A percentile compares a stretch with the other conserved stretches of the same genome.
Evolutionary conservation across 2,329 filamentous ascomycete genomes (phyloP).

Genomic region (Apiospora malaysiana): DNA sequence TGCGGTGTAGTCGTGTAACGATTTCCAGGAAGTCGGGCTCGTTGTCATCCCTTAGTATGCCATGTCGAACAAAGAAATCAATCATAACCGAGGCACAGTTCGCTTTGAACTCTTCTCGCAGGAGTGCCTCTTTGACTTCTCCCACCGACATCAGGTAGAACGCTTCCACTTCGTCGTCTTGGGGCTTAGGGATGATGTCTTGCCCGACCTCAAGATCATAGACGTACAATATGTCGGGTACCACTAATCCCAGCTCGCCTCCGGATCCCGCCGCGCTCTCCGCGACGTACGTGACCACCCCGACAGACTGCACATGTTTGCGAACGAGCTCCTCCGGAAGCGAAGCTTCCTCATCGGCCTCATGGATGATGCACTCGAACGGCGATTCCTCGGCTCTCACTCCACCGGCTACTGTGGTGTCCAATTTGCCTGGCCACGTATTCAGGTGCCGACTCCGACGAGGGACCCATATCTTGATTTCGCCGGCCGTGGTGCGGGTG

Average conservation of each 20-base stretch:
- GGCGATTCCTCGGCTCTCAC: constrained; percentile 67
- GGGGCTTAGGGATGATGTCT: constrained; percentile 62
- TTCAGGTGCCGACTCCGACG: constrained; percentile 66
- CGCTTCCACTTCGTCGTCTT: constrained; percentile 63
- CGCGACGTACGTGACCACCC: constrained; percentile 72
- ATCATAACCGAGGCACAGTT: constrained; percentile 72
- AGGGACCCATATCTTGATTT: constrained; percentile 71
- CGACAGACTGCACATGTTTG: constrained; percentile 55
- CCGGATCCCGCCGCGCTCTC: constrained; percentile 66
- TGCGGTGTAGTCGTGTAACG: constrained; percentile 38
- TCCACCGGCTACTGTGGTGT: constrained; percentile 78
- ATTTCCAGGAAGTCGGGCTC: constrained; percentile 73
- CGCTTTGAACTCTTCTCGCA: constrained; percentile 71
- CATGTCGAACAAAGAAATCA: constrained; percentile 75
- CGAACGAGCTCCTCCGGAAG: constrained; percentile 65
- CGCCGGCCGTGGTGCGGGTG: constrained; percentile 41
- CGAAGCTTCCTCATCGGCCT: constrained; percentile 74
- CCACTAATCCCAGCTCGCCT: constrained; percentile 65
- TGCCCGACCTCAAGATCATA: constrained; percentile 69
- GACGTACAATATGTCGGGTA: constrained; percentile 73
- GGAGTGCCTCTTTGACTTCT: constrained; percentile 60
- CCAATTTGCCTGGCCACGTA: constrained; percentile 73
- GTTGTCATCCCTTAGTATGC: constrained; percentile 67
- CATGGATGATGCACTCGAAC: constrained; percentile 69
- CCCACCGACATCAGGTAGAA: constrained; percentile 63